Base-by-base conservation (phyloP, 2,329 filamentous ascomycete genomes). In the Capronia americana region DNA sequence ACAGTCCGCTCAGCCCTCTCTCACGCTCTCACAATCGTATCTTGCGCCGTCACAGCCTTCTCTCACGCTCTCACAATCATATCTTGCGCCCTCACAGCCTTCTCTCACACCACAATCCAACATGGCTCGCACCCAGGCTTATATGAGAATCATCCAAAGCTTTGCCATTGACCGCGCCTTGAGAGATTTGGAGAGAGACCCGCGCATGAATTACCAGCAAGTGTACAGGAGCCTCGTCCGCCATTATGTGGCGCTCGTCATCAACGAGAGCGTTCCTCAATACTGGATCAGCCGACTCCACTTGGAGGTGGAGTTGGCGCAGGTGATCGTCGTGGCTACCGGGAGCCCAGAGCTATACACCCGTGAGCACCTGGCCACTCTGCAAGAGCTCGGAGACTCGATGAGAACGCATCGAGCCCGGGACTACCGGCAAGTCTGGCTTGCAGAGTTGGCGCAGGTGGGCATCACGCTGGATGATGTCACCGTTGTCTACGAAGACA, bases 361-460 rank as follows among this genome's bases (percentile, higher is more conserved):
- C 4, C 28, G 26, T 23, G 34, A 23, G 24, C 28, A 53, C 23
- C 20, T 61, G 58, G 48, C 34, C n/a, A 53, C 20, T 12, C n/a
- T 61, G 28, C 58, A 54, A 28, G 46, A 34, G 28, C 46, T 61
- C 8, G 58, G 46, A 26, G 20, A 24, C 48, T 51, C 24, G 48
- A 51, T 51, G 48, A 51, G 48, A 28, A 26, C 10, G 48, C 48
- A 51, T 28, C 20, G 38, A 44, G 38, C 38, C 38, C 14, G 17
- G 8, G 14, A n/a, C 38, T 57, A 57, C 32, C 54, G 54, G 28
- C 3, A 20, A 1, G 10, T 41, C 30, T 57, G 54, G 54, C 8
- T 57, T 17, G 14, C 14, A n/a, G 38, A 44, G 38, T 7, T 44
- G 14, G 14, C 6, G 14, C 14, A n/a, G 17, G 38, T 17, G 6